Percentiles rank a stretch among this genome's conserved stretches.
phyloP scores from a whole-genome alignment of 2,329 filamentous ascomycete genomes.

The Aspergillus bombycis region DNA sequence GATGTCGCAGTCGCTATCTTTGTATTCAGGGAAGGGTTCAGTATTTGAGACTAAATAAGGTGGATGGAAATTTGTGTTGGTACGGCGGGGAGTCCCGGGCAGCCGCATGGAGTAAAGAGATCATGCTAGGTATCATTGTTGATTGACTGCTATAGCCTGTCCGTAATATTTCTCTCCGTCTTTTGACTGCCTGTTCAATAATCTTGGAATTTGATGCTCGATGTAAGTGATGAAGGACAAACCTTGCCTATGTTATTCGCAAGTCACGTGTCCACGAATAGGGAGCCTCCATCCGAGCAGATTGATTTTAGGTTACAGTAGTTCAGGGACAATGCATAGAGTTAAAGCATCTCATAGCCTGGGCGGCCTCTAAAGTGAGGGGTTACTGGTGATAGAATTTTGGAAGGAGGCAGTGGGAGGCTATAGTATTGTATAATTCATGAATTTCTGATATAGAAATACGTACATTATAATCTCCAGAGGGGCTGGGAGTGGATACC shows the following conservation, averaged over 20 bases:
- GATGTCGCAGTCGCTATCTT: background rate
- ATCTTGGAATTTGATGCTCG: background rate
- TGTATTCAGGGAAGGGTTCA: background rate
- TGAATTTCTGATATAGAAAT: background rate
- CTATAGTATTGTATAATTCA: background rate
- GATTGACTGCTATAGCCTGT: background rate
- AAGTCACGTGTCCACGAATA: background rate
- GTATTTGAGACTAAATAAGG: background rate
- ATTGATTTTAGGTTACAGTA: conserved; percentile 1
- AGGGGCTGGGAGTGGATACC: background rate
- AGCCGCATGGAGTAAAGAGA: background rate
- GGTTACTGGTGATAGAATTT: background rate
- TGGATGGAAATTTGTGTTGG: background rate
- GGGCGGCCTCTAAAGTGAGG: background rate
- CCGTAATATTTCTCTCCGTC: background rate
- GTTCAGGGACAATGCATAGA: background rate
- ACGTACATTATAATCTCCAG: background rate
- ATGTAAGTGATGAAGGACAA: background rate
- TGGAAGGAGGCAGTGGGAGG: background rate
- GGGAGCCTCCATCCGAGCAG: background rate
- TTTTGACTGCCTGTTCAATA: background rate
- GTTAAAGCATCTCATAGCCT: background rate
- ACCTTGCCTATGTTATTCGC: background rate
- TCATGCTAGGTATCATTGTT: background rate
- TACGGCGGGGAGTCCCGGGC: background rate